phyloP scores from a whole-genome alignment of 306 rosid species.

The Malus orientalis region DNA sequence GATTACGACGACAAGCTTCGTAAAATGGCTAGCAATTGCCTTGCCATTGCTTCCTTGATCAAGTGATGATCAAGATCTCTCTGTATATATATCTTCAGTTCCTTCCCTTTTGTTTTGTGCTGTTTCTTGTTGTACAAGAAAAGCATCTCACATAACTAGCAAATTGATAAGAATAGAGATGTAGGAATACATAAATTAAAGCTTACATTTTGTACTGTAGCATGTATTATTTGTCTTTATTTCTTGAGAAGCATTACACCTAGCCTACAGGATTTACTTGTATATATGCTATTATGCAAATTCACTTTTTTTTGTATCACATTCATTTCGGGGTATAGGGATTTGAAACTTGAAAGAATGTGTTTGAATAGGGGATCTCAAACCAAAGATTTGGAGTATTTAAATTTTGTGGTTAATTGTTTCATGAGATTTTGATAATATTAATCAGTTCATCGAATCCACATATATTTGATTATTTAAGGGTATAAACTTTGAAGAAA shows the following conservation, averaged over 20 bases:
- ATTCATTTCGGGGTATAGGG: not conserved
- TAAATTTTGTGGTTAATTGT: not conserved
- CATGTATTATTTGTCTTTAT: not conserved
- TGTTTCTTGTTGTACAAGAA: not conserved
- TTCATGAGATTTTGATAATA: not conserved
- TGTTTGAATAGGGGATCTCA: not conserved
- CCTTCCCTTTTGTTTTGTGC: not conserved
- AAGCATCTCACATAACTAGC: not conserved
- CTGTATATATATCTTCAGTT: not conserved
- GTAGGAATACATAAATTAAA: not conserved
- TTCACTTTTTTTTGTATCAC: not conserved
- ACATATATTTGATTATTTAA: not conserved
- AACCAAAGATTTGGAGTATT: not conserved
- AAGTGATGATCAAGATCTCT: not conserved
- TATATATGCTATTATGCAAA: not conserved
- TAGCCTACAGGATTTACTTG: not conserved
- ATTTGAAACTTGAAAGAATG: no score
- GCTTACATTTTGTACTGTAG: not conserved
- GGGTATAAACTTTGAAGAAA: no score
- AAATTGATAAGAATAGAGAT: not conserved
- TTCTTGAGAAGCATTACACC: not conserved
- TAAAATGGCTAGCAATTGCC: constrained; percentile 31
- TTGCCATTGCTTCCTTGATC: constrained; percentile 23
- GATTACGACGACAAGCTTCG: constrained; percentile 7
- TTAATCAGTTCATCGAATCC: not conserved